Percentiles rank a stretch among this genome's conserved stretches.
phyloP scores from a whole-genome alignment of 169 alveolate genomes.

The Cryptosporidium meleagridis region DNA sequence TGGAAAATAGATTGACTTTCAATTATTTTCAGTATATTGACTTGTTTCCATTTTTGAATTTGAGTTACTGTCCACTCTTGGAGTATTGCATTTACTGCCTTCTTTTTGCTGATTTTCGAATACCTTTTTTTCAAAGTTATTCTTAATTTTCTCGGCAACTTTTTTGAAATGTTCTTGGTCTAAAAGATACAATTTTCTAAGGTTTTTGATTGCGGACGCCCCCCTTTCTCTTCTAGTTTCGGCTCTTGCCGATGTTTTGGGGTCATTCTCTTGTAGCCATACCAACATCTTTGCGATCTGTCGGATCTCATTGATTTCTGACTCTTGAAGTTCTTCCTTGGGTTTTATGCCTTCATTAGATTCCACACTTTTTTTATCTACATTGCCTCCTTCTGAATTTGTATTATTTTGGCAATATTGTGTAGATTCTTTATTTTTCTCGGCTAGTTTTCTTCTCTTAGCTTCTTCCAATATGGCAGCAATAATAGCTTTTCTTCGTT shows the following conservation, averaged over 20 bases:
- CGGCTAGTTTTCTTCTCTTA: background rate
- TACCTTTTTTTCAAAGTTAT: slow-evolving; percentile 7
- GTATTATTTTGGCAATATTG: background rate
- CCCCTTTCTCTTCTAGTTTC: slow-evolving; percentile 43
- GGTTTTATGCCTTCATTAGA: background rate
- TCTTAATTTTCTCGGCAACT: slow-evolving; percentile 15
- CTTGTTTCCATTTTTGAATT: background rate
- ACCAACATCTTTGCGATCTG: slow-evolving; percentile 43
- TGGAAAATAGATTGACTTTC: background rate
- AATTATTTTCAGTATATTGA: background rate
- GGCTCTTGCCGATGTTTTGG: background rate
- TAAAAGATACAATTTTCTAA: background rate
- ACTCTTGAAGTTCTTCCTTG: background rate
- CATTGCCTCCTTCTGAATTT: background rate
- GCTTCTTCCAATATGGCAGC: slow-evolving; percentile 2
- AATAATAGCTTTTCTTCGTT: background rate
- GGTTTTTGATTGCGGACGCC: slow-evolving; percentile 2
- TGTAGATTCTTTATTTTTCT: slow-evolving; percentile 1
- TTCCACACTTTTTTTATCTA: background rate
- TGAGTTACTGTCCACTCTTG: background rate
- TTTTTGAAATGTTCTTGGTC: background rate
- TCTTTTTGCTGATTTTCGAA: background rate
- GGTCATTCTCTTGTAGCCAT: slow-evolving; percentile 47
- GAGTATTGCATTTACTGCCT: background rate
- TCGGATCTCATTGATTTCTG: background rate